Evolutionary conservation across 1,284 basidiomycete genomes (phyloP), one percentile per base, ranked within the genome.

Genomic region (Vanrija sp.): DNA sequence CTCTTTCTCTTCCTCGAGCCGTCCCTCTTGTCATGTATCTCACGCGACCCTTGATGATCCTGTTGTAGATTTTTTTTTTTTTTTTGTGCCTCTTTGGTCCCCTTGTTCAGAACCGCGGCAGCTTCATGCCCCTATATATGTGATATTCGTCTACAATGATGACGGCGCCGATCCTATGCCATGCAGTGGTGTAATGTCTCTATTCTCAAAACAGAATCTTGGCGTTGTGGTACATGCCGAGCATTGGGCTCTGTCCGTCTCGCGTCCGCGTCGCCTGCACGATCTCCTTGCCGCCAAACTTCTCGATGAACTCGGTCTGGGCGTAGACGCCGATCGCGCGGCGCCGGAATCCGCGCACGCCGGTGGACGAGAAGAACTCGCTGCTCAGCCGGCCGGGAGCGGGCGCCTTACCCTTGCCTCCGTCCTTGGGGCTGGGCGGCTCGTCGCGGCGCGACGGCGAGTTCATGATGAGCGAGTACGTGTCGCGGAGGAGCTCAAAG

Each of bases 401-500:
- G 18, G 23, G n/a, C n/a, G n/a, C 42, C 44, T 49, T 49, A 26
- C 46, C 46, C 46, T 48, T 52, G 16, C 52, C n/a, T n/a, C n/a
- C 43, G 8, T 26, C 44, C 26, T 23, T 19, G 18, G 26, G 45
- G 2, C 21, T n/a, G 38, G 53, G 55, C 14, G 46, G 21, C 19
- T 38, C 51, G 40, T 16, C 54, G 15, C 55, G 43, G 12, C 55
- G 42, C 43, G 71, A 56, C 2, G 73, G 73, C 9, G 71, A 72
- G 52, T 73, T 75, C 62, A 95, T 84, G 60, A 88, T 82, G 64
- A 86, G 81, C 69, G 91, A 87, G 76, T 96, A 96, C 82, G 93
- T 87, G 71, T 93, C 89, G 48, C 87, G 81, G 25, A 98, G 80
- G 19, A 83, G 82, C 50, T 85, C 83, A 65, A 98, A 99, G 71